Conservation (phyloP, 352 stramenopile species). For the Phytophthora tentaculata region DNA sequence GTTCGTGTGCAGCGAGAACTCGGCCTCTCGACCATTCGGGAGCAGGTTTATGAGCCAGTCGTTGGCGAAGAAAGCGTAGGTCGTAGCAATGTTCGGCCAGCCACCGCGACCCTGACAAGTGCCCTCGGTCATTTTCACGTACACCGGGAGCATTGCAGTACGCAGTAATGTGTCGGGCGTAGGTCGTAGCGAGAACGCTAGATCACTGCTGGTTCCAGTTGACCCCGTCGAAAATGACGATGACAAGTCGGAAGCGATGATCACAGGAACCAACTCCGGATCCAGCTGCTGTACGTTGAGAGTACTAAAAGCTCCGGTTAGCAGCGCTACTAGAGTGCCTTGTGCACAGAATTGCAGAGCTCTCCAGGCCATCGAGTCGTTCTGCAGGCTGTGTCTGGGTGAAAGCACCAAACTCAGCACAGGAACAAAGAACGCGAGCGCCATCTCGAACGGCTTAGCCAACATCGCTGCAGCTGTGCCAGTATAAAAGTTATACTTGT, state of each 20-base stretch:
- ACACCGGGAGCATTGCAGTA: conserved; percentile 36
- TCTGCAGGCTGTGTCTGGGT: conserved; percentile 43
- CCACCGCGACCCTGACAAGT: conserved; percentile 33
- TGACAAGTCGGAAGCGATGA: conserved; percentile 41
- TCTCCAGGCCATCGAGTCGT: conserved; percentile 51
- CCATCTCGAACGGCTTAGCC: conserved; percentile 52
- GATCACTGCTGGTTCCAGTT: background rate
- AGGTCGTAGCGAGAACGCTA: conserved; percentile 21
- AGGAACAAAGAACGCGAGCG: conserved; percentile 43
- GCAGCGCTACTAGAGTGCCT: conserved; percentile 32
- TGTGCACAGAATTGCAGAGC: conserved; percentile 34
- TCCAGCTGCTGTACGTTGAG: conserved; percentile 49
- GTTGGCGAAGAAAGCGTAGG: conserved; percentile 41
- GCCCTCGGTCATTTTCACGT: conserved; percentile 26
- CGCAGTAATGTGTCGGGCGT: conserved; percentile 45
- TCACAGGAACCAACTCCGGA: conserved; percentile 31
- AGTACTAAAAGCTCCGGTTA: conserved; percentile 56
- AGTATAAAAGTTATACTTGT: conserved; percentile 64
- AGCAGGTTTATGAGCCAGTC: conserved; percentile 47
- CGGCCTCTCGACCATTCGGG: conserved; percentile 19
- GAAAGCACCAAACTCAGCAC: conserved; percentile 50
- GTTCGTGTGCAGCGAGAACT: conserved; percentile 21
- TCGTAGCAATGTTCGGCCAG: conserved; percentile 39
- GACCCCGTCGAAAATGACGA: conserved; percentile 5
- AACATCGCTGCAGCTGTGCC: conserved; percentile 42